Evolutionary conservation across 257 asterid species (phyloP), one percentile per base, ranked within the genome.

Genomic region (Handroanthus guayacan): DNA sequence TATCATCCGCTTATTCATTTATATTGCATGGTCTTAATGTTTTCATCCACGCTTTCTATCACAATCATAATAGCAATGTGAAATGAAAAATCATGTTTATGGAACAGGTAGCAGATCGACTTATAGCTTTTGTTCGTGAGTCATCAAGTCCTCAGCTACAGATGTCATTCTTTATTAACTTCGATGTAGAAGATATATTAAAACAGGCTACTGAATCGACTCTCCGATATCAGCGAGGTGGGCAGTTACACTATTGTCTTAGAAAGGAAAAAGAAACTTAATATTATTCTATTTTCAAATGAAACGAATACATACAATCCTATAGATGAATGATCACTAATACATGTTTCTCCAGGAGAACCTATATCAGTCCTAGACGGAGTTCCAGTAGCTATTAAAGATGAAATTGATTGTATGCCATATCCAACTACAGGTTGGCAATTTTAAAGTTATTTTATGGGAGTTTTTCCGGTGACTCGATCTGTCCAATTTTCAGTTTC

Each of bases 391-490:
- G 97, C 96, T 37, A 70, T 94, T 9, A 94, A 94, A 75, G 98
- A 94, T 78, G 98, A 94, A 80, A 92, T 94, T 9, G 98, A 94
- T 56, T 94, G 98, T 36, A 72, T 83, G 79, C 98, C 98, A 11
- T 90, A 94, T 86, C 97, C 95, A 69, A 94, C 98, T 12, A 92
- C 98, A 72, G 98, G 98, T 87, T 9, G 75, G 62, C 47, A 34
- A 17, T 43, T 72, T 41, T 11, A 6, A 34, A 55, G 69, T 63
- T 63, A 63, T 14, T 63, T 14, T 31, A n/a, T 36, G 52, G 52
- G 14, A 47, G 52, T 47, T 9, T 8, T 9, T 47, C 9, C 11
- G 25, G 25, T 18, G 37, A 44, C 41, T 39, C 6, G 5, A 63
- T 12, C 39, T 16, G 0, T 43, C 17, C 17, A 36, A 47, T n/a